These are phyloP conservation scores for Ophiocordyceps robertsii DNA, from an alignment of 2,329 filamentous ascomycete genomes.

Conservation along the genomic window DNA sequence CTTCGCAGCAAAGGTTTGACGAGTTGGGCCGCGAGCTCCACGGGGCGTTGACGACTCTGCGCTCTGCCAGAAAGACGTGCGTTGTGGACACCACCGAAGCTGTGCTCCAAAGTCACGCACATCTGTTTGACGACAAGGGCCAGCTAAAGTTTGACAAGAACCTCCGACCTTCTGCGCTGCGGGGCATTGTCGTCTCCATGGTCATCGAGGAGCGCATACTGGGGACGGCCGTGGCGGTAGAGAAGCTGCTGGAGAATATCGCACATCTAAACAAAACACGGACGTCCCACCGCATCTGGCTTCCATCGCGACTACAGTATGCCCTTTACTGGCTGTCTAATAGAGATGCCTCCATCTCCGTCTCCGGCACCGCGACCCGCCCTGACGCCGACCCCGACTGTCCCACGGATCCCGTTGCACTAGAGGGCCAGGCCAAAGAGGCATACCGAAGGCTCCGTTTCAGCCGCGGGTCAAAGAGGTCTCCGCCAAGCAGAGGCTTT, in stretches of 20 bases:
- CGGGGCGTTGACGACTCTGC: constrained; percentile 13
- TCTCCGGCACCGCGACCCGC: constrained; percentile 7
- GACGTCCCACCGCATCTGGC: constrained; percentile 24
- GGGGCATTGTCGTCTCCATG: constrained; percentile 30
- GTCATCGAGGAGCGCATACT: constrained; percentile 30
- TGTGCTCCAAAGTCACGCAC: constrained; percentile 22
- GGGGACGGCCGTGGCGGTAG: constrained; percentile 11
- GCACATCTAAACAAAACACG: constrained; percentile 20
- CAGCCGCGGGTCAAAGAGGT: constrained; percentile 12
- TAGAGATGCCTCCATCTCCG: constrained; percentile 7
- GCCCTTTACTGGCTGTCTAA: constrained; percentile 23
- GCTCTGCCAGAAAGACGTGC: constrained; percentile 11
- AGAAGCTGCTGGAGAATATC: constrained; percentile 22
- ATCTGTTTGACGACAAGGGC: constrained; percentile 28
- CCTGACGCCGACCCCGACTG: constrained; percentile 8
- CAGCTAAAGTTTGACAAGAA: constrained; percentile 15
- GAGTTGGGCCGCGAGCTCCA: constrained; percentile 7
- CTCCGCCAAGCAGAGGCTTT: constrained; percentile 5
- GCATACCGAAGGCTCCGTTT: constrained; percentile 22
- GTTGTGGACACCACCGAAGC: constrained; percentile 22
- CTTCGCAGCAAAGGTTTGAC: constrained; percentile 9
- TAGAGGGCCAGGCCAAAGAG: constrained; percentile 18
- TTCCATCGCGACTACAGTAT: constrained; percentile 25
- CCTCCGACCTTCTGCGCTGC: constrained; percentile 13
- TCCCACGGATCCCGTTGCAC: constrained; percentile 10